A percentile compares a stretch with the other conserved stretches of the same genome.
Evolutionary conservation across 345 rosid genomes (phyloP).

Genomic region (Psidium friedrichsthalianum): DNA sequence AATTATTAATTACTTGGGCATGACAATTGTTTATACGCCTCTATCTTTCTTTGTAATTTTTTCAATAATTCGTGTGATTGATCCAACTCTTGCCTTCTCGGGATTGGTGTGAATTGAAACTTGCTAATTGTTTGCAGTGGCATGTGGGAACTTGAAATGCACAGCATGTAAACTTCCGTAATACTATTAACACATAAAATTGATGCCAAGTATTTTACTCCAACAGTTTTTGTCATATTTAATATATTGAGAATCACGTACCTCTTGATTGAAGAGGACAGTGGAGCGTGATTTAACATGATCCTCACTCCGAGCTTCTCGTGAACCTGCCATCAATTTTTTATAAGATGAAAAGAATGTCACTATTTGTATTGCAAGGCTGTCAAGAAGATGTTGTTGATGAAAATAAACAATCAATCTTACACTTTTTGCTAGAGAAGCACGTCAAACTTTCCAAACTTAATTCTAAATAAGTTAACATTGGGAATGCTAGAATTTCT

Average conservation of each 20-base stretch:
- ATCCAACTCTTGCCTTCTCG: too few species aligned
- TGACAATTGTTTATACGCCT: too few species aligned
- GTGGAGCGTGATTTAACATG: accelerated
- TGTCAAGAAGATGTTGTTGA: not conserved
- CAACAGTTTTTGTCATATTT: accelerated
- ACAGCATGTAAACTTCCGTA: not conserved
- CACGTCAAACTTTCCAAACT: not conserved
- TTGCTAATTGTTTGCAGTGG: not conserved
- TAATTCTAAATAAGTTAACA: accelerated
- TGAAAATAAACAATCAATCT: not conserved
- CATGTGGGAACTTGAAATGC: not conserved
- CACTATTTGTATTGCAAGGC: not conserved
- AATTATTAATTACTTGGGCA: too few species aligned
- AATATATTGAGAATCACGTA: too few species aligned
- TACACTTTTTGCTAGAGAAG: not conserved
- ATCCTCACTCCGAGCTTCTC: accelerated
- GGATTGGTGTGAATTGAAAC: too few species aligned
- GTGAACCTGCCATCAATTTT: not conserved
- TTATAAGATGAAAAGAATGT: not conserved
- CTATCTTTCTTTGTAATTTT: too few species aligned
- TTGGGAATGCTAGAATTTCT: not conserved
- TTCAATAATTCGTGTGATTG: too few species aligned
- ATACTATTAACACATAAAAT: not conserved
- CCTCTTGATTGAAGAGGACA: not conserved
- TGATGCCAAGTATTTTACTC: not conserved